Conservation (phyloP, 1,284 basidiomycete genomes). For the Spongiforma sp. region DNA sequence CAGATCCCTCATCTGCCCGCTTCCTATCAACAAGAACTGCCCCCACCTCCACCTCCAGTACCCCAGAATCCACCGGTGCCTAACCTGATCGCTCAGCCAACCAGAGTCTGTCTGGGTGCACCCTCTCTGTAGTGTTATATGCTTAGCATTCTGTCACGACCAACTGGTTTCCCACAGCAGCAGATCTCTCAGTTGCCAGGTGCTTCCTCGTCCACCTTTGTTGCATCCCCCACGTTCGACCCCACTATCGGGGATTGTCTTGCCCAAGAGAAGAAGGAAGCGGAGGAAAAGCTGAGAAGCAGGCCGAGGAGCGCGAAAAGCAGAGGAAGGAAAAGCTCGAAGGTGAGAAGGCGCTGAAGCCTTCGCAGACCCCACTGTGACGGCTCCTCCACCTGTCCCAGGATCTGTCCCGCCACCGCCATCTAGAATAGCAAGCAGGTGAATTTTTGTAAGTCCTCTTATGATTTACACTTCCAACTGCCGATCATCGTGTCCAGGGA, state of each 20-base stretch:
- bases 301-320: conserved; percentile 78
- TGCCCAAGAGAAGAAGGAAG: conserved; percentile 83
- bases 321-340: conserved; percentile 71
- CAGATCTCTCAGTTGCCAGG: conserved; percentile 89
- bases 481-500: too few species aligned
- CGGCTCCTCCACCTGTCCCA: conserved; percentile 41
- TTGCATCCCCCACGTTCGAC: conserved; percentile 60
- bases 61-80: conserved; percentile 51
- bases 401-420: conserved; percentile 41
- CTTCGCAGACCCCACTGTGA: conserved; percentile 38
- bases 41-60: conserved; percentile 42
- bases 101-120: conserved; percentile 71
- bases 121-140: too few species aligned
- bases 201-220: conserved; percentile 54
- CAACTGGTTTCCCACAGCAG: too few species aligned
- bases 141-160: conserved; percentile 90
- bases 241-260: conserved; percentile 83
- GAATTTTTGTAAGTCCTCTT: too few species aligned
- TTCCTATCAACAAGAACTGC: conserved; percentile 62
- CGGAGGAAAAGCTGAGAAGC: conserved; percentile 85
- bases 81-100: conserved; percentile 58
- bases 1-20: conserved; percentile 67
- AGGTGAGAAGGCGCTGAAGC: conserved; percentile 65
- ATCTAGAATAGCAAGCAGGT: too few species aligned
- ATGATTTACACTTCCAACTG: too few species aligned